Percentiles rank a stretch among this genome's conserved stretches.
Conservation (phyloP, 208 protist species). For the Trypanosomatidae sp. region DNA sequence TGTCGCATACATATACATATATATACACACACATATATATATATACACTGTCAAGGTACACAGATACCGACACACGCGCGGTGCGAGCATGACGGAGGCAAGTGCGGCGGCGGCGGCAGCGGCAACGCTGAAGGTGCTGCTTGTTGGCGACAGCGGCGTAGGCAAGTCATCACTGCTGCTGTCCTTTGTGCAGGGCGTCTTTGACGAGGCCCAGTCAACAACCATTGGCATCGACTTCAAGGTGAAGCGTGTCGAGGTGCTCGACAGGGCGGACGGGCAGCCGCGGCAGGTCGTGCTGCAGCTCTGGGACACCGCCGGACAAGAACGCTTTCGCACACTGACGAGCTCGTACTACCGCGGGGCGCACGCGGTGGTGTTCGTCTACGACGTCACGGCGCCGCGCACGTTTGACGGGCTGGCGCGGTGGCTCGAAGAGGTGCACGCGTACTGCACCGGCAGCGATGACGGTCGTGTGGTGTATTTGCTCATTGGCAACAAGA, state of each 20-base stretch:
- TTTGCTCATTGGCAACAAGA: conserved; percentile 83
- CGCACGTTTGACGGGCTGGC: conserved; percentile 55
- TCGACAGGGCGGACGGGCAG: conserved; percentile 15
- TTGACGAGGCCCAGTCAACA: conserved; percentile 34
- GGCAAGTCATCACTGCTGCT: conserved; percentile 73
- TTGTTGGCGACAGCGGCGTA: conserved; percentile 74
- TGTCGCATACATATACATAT: no score
- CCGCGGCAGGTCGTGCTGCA: conserved; percentile 71
- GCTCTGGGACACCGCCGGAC: conserved; percentile 83
- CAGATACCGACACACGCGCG: no score
- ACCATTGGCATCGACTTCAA: conserved; percentile 90
- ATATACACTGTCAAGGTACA: no score
- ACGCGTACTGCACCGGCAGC: conserved; percentile 30
- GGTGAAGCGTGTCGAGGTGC: conserved; percentile 52
- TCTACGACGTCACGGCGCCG: conserved; percentile 81
- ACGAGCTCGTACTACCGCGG: conserved; percentile 76
- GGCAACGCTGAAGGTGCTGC: conserved; percentile 42
- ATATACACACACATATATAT: no score
- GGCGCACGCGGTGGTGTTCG: conserved; percentile 69
- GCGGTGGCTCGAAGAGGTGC: conserved; percentile 68
- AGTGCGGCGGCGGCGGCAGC: no score
- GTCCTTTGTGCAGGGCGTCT: conserved; percentile 61
- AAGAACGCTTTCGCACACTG: conserved; percentile 79
- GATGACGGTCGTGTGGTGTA: conserved; percentile 25
- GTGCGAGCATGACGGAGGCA: no score